Evolutionary conservation across 108 stramenopile genomes (phyloP), one percentile per base, ranked within the genome.

Genomic region (Cyclotella distinguenda): DNA sequence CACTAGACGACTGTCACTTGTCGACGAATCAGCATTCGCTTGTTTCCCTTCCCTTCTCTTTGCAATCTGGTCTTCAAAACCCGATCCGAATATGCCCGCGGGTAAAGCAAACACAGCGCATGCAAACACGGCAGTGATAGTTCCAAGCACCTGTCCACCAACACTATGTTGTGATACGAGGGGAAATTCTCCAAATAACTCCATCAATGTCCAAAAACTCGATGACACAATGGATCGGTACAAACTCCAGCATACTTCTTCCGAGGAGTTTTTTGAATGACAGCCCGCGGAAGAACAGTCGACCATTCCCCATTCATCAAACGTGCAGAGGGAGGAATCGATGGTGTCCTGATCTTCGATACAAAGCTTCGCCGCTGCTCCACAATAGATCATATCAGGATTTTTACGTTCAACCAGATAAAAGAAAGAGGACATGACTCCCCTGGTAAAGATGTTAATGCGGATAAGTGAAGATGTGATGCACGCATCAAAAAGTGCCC

Each of bases 171-270:
- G 79, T 58, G 87, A 87, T 46, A 93, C 75, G 10, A 94, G 70
- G 7, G 95, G 93, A 47, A 89, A 96, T 70, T 96, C 95, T 36
- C 95, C 95, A 73, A 94, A 96, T 16, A 96, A 74, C 57, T 96
- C 87, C 40, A 93, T 71, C 25, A 96, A 61, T 2, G 91, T 72
- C 68, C 86, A 96, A 74, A 88, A 96, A n/a, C 77, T 77, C 0
- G 89, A 71, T 48, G 74, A 66, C 15, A 88, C 71, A 36, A 92
- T 92, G 42, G 79, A 81, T 35, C 83, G 62, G 64, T 82, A 92
- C 13, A 92, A 23, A 65, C 89, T 92, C 79, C 84, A 92, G 51
- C 91, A 92, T 4, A 83, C 78, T 45, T 86, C 77, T 31, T 65
- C 18, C 9, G 66, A 73, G 12, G 66, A 46, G 59, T 3, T 23